Evolutionary conservation across 1,284 basidiomycete genomes (phyloP), one percentile per base, ranked within the genome.

Genomic region (Gymnopus androsaceus): DNA sequence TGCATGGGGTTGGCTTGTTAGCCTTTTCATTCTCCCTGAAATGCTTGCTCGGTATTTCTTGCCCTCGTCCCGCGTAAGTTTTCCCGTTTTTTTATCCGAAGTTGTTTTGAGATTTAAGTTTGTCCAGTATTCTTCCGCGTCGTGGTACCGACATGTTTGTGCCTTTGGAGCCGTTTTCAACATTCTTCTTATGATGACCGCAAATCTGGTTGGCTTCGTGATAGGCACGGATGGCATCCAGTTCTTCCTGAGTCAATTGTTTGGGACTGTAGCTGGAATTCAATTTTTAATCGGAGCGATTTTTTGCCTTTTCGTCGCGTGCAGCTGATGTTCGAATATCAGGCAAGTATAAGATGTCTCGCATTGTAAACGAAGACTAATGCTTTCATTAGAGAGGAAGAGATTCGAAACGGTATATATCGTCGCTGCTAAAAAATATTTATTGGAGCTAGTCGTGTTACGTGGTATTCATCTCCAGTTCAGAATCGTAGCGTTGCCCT

Each of bases 1-100:
- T 0, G 87, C 93, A 0, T 99, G 97, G 97, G 96, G 96, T 1
- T 99, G 96, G 96, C 85, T 98, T 9, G 82, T 97, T 54, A 92
- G 86, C 63, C 66, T 97, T 38, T 98, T 99, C 70, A 87, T 99
- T 57, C 62, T 95, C 1, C 96, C 96, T 0, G 96, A 99, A 70
- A 67, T 97, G 17, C 58, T 83, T 2, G 89, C 85, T 1, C 73
- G 78, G 19, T 81, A 76, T 59, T 23, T 88, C 0, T 65, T 95
- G 4, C 84, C 90, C 0, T 71, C 76, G 8, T 77, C 80, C 1
- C 85, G 85, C 75, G 93, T 93, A 55, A 60, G 82, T n/a, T 36
- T 49, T 34, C 34, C 55, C 58, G 51, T 45, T 7, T n/a, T n/a
- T n/a, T 25, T 19, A 45, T 46, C 28, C 12, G 8, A 30, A 17